Percentiles rank a stretch among this genome's conserved stretches.
Evolutionary conservation across 495 filamentous ascomycete genomes (phyloP).

Genomic region (Neurospora tetrasperma): DNA sequence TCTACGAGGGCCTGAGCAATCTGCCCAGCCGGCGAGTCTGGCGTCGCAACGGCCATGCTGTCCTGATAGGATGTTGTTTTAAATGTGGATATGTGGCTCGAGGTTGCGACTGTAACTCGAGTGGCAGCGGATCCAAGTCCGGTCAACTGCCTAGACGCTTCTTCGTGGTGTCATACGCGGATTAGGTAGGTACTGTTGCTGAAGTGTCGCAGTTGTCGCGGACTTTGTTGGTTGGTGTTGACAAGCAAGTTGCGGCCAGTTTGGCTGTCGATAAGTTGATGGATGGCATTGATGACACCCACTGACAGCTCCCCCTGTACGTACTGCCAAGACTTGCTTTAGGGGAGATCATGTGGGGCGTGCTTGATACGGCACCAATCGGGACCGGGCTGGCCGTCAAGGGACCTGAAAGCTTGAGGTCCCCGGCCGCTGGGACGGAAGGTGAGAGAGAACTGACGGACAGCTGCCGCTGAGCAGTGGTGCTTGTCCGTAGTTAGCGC

Average conservation of each 20-base stretch:
- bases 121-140: not conserved
- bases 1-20: conserved; percentile 60
- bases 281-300: not conserved
- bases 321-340: not conserved
- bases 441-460: not conserved
- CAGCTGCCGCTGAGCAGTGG: not conserved
- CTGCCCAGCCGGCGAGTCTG: conserved; percentile 8
- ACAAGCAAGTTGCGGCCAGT: not conserved
- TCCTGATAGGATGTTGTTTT: not conserved
- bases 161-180: not conserved
- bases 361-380: not conserved
- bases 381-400: not conserved
- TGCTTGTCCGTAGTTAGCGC: not conserved
- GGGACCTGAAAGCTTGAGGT: not conserved
- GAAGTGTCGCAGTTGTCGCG: not conserved
- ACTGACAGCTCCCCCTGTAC: not conserved
- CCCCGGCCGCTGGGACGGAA: not conserved
- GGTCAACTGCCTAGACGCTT: not conserved
- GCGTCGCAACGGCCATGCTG: conserved; percentile 11
- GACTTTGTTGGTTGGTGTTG: not conserved
- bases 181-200: not conserved
- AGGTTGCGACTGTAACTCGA: not conserved
- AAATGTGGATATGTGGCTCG: not conserved
- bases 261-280: not conserved
- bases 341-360: not conserved